Conservation (phyloP, 129 eudicot species). For the Kitagawia praeruptora region DNA sequence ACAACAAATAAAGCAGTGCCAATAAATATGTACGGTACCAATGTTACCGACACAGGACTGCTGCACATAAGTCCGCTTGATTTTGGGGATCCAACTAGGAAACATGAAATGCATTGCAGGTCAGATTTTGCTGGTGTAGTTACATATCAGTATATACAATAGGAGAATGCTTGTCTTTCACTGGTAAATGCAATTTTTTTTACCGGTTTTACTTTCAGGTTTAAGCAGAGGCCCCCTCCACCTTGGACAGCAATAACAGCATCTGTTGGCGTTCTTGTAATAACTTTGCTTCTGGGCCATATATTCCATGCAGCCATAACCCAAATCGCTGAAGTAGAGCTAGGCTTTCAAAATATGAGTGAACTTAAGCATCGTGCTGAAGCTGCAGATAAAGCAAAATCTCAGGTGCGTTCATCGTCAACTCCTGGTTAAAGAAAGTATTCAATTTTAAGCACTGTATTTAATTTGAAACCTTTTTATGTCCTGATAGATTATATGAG, state of each 20-base stretch:
- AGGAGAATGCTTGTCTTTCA: not conserved
- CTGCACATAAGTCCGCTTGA: constrained; percentile 58
- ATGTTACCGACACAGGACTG: constrained; percentile 51
- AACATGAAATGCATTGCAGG: constrained; percentile 99
- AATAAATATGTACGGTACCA: constrained; percentile 68
- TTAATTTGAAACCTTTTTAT: not conserved
- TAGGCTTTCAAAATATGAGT: constrained; percentile 51
- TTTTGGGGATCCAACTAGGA: constrained; percentile 88
- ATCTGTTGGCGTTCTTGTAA: constrained; percentile 44
- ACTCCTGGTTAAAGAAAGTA: not conserved
- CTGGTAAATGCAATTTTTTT: not conserved
- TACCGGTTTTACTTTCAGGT: constrained; percentile 33
- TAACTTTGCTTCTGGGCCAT: constrained; percentile 58
- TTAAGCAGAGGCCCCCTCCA: constrained; percentile 51
- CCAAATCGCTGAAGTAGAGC: constrained; percentile 51
- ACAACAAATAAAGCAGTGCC: constrained; percentile 48
- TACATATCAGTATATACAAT: not conserved
- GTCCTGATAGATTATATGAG: not conserved
- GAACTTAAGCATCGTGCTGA: constrained; percentile 74
- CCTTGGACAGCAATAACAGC: constrained; percentile 66
- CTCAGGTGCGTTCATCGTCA: constrained; percentile 48
- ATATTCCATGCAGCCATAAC: constrained; percentile 64
- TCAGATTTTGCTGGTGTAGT: constrained; percentile 11
- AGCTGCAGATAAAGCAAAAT: constrained; percentile 89
- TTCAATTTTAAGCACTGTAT: not conserved